Evolutionary conservation across 371 early-diverging fungal genomes (phyloP), one percentile per base, ranked within the genome.

Genomic region (Ordospora pajunii): DNA sequence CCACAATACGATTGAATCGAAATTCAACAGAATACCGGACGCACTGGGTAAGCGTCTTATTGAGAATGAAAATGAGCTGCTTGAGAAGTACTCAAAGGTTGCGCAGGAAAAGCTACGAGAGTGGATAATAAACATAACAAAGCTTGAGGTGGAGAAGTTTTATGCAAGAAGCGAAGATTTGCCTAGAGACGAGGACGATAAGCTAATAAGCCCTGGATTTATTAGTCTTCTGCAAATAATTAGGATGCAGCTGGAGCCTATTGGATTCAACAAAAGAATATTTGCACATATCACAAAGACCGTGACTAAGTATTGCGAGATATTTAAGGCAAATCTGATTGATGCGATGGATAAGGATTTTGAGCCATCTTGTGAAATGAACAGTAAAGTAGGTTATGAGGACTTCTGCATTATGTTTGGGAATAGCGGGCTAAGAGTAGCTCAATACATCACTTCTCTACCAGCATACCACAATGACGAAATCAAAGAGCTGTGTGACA

Each of bases 341-440:
- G 52, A 49, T 10, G 75, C 67, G 5, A 69, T 85, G 32, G 65
- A 83, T 17, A 77, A 69, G 43, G 86, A 85, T 19, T 79, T 80
- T 54, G 25, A 37, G 22, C 68, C 73, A 10, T 53, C 76, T 0
- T 70, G 77, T 22, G 63, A 78, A 43, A 64, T 76, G 42, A 84
- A 80, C 66, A 70, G 76, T 6, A 71, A 71, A 32, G 80, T 77
- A 48, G 86, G 86, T 11, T 85, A 79, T 73, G 84, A 85, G 70
- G 86, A 85, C 49, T 85, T 83, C 64, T 76, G 76, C 17, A 84
- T 85, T 27, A 80, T 84, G 80, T 58, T 85, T 51, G 84, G 84
- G n/a, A 85, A 85, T 48, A 80, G 82, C 44, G 84, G 84, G 11
- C 78, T 85, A 22, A 84, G 76, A 68, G 67, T 85, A 46, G 79